Evolutionary conservation across 75 land plant genomes (phyloP).

Genomic region (Isoetes taiwanensis): DNA sequence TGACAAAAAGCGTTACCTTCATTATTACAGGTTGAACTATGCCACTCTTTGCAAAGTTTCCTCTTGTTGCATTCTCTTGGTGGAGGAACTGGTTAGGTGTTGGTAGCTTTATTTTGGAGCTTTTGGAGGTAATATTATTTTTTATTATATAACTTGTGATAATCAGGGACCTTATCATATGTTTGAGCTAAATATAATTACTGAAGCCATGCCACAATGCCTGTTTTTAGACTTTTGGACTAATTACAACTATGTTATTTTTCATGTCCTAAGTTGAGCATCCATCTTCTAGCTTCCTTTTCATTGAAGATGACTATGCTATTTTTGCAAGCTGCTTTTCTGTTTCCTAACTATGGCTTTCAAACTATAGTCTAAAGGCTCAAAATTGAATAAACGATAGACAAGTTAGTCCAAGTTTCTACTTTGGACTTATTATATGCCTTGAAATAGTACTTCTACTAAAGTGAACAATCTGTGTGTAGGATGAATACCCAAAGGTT

Average conservation of each 20-base stretch:
- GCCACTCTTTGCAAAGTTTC: slow-evolving; percentile 29
- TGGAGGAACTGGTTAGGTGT: slow-evolving; percentile 35
- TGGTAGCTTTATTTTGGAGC: slow-evolving; percentile 30
- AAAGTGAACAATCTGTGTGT: background rate
- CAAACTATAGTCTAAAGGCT: too few relatives aligned
- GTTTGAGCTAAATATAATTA: background rate
- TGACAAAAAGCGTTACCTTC: too few relatives aligned
- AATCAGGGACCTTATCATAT: background rate
- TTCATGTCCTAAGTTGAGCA: too few relatives aligned
- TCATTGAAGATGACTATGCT: too few relatives aligned
- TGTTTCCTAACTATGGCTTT: background rate
- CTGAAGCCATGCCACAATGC: too few relatives aligned
- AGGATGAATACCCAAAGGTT: slow-evolving; percentile 30
- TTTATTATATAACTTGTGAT: background rate
- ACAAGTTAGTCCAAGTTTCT: too few relatives aligned
- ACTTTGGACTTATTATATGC: too few relatives aligned
- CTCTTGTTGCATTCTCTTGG: slow-evolving; percentile 30
- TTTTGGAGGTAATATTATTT: slow-evolving; percentile 17
- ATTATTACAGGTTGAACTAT: slow-evolving; percentile 20
- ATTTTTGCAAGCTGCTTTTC: background rate
- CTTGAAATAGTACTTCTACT: background rate
- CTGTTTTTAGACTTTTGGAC: too few relatives aligned
- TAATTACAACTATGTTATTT: too few relatives aligned
- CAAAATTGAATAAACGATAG: too few relatives aligned
- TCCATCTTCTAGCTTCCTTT: too few relatives aligned